phyloP scores from a whole-genome alignment of 2,329 filamentous ascomycete genomes.

The Herpotrichia juniperi region DNA sequence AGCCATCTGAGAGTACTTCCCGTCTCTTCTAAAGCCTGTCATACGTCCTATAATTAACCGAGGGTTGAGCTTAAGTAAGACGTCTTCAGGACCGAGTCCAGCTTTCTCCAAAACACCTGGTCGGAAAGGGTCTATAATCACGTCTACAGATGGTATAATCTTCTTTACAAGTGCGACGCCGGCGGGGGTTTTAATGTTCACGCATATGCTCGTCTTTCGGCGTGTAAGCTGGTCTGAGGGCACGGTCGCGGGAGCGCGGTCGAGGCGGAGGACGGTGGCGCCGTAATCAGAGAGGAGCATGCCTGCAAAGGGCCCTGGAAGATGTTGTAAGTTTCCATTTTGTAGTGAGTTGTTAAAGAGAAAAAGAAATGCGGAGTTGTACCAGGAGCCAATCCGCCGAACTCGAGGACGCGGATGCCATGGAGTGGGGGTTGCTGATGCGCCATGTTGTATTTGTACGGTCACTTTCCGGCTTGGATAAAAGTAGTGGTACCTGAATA shows the following conservation, averaged over 20 bases:
- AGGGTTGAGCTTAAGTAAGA: conserved; percentile 71
- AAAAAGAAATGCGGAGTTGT: conserved; percentile 28
- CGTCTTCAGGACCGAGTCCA: conserved; percentile 72
- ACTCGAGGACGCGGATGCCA: conserved; percentile 67
- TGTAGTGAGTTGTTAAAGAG: not conserved
- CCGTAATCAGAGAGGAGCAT: conserved; percentile 84
- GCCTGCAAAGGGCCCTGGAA: conserved; percentile 80
- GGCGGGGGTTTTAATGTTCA: conserved; percentile 74
- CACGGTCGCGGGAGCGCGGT: conserved; percentile 62
- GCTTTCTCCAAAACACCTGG: conserved; percentile 88
- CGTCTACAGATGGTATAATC: conserved; percentile 69
- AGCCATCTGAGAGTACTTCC: conserved; percentile 84
- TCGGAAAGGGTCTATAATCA: conserved; percentile 92
- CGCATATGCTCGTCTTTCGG: conserved; percentile 78
- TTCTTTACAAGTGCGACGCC: conserved; percentile 71
- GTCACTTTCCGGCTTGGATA: not conserved
- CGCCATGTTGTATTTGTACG: conserved; percentile 24
- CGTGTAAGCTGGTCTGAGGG: conserved; percentile 75
- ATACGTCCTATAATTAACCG: conserved; percentile 81
- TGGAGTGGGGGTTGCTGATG: conserved; percentile 56
- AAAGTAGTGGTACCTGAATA: not conserved
- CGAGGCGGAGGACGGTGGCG: conserved; percentile 84
- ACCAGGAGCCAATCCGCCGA: conserved; percentile 68
- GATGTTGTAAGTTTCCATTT: conserved; percentile 45
- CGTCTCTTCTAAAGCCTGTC: conserved; percentile 88